A percentile compares a stretch with the other conserved stretches of the same genome.
Evolutionary conservation across 257 asterid species (phyloP).

Genomic region (Fraxinus americana): DNA sequence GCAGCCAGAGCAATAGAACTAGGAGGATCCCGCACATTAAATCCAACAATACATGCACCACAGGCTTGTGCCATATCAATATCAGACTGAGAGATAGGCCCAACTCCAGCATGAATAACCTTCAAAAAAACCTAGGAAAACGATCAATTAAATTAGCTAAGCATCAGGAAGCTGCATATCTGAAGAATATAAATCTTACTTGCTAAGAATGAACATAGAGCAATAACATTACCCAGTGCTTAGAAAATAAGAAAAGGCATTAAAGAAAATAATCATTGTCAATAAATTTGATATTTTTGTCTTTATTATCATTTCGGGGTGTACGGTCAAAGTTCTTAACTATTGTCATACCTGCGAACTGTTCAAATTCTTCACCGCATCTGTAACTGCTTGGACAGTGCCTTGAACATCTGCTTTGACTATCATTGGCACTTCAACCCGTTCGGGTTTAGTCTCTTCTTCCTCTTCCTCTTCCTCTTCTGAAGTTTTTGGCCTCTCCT

Average conservation of each 20-base stretch:
- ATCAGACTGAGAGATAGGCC: slow-evolving; percentile 89
- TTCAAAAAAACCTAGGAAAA: slow-evolving; percentile 66
- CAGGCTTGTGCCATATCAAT: slow-evolving; percentile 93
- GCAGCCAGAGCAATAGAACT: slow-evolving; percentile 62
- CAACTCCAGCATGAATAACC: slow-evolving; percentile 80
- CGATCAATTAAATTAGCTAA: slow-evolving; percentile 12
- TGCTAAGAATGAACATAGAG: no score
- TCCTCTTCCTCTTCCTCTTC: slow-evolving; percentile 42
- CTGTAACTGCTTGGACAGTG: slow-evolving; percentile 93
- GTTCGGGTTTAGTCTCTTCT: slow-evolving; percentile 47
- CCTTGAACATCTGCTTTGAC: slow-evolving; percentile 98
- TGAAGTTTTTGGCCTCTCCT: slow-evolving; percentile 35
- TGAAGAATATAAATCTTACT: slow-evolving; percentile 8
- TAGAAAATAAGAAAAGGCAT: neutral
- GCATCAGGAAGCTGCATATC: slow-evolving; percentile 15
- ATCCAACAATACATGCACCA: slow-evolving; percentile 86
- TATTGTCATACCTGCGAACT: slow-evolving; percentile 72
- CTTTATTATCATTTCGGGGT: neutral
- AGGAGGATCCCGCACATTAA: slow-evolving; percentile 73
- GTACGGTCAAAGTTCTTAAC: neutral
- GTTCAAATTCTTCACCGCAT: slow-evolving; percentile 75
- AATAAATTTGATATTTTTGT: neutral
- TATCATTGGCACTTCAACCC: slow-evolving; percentile 72
- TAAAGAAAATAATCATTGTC: neutral
- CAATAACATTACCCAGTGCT: neutral